These are phyloP conservation scores for Cotoneaster glaucophyllus DNA, from an alignment of 306 rosid species.

Conservation along the genomic window DNA sequence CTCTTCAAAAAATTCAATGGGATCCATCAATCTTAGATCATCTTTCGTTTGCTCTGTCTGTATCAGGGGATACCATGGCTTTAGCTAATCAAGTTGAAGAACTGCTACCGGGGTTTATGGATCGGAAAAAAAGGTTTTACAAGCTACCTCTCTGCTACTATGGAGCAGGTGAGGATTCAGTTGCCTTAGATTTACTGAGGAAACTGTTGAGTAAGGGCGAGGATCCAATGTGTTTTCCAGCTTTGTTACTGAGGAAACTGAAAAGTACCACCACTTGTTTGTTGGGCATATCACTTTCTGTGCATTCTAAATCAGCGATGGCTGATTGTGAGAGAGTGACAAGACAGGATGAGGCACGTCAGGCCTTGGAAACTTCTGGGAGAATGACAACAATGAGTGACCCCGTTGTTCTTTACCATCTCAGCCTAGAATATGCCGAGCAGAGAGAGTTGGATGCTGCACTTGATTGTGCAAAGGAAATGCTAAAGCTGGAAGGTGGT, in stretches of 20 bases:
- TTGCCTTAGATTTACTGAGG: conserved; percentile 66
- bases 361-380: conserved; percentile 56
- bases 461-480: conserved; percentile 46
- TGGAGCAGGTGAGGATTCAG: conserved; percentile 65
- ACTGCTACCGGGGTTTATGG: conserved; percentile 56
- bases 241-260: conserved; percentile 54
- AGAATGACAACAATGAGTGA: conserved; percentile 52
- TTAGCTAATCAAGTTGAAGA: conserved; percentile 75
- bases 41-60: conserved; percentile 77
- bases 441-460: conserved; percentile 79
- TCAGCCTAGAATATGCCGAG: conserved; percentile 67
- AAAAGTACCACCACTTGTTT: conserved; percentile 56
- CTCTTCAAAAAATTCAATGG: conserved; percentile 65
- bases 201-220: conserved; percentile 46
- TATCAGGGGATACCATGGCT: conserved; percentile 70
- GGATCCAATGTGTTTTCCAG: conserved; percentile 64
- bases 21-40: conserved; percentile 95
- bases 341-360: conserved; percentile 62
- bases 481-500: conserved; percentile 62
- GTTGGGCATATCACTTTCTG: conserved; percentile 76
- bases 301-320: conserved; percentile 46
- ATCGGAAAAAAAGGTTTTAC: conserved; percentile 48
- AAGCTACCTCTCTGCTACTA: conserved; percentile 71
- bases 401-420: conserved; percentile 50
- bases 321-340: conserved; percentile 56